Evolutionary conservation across 768 basidiomycete species (phyloP).

Genomic region (Lactarius tabidus): DNA sequence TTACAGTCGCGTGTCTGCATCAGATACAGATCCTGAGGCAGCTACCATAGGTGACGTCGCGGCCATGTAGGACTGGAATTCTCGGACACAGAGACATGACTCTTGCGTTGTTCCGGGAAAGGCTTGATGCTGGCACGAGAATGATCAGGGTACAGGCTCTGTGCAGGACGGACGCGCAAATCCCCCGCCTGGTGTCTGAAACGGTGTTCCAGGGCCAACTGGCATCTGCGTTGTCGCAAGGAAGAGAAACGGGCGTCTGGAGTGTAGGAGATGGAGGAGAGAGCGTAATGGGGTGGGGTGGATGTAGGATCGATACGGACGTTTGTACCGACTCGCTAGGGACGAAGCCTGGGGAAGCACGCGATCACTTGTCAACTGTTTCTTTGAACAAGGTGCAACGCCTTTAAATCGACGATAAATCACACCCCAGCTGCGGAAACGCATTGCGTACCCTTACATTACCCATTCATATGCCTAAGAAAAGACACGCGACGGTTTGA

Average conservation of each 20-base stretch:
- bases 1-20: slow-evolving; percentile 12
- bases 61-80: neutral
- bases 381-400: neutral
- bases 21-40: neutral
- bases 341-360: slow-evolving; percentile 1
- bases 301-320: slow-evolving; percentile 1
- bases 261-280: slow-evolving; percentile 1
- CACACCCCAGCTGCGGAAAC: neutral
- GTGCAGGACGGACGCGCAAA: neutral
- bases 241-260: neutral
- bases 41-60: neutral
- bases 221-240: neutral
- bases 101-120: neutral
- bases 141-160: neutral
- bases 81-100: neutral
- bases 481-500: neutral
- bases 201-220: neutral
- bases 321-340: neutral
- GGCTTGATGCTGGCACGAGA: neutral
- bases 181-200: neutral
- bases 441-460: slow-evolving; percentile 10
- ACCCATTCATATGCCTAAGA: neutral
- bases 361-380: slow-evolving; percentile 6
- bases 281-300: neutral
- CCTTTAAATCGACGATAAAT: neutral